Base-by-base conservation (phyloP, 2,329 filamentous ascomycete species). In the Sphaerulina vaccinii region DNA sequence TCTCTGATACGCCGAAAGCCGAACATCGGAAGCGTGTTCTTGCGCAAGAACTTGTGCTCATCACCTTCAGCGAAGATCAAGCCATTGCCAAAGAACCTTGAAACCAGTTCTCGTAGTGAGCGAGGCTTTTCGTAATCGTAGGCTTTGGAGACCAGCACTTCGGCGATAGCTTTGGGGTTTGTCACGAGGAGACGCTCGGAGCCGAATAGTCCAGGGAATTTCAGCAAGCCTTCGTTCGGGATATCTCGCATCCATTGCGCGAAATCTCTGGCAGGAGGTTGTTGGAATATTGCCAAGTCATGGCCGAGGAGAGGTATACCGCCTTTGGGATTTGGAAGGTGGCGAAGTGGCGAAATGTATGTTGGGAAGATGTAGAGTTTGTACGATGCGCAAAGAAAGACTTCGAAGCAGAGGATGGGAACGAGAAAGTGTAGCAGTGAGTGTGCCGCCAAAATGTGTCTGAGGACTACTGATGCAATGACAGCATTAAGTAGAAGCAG, bases 1-100 rank as follows among this genome's bases (percentile, higher is more conserved):
- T 92, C 81, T 66, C 93, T 95, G 67, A 95, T 77, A 63, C 95
- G 88, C 16, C 90, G 81, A 65, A 89, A 95, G 15, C 84, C 79
- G 68, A 96, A 96, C 1, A 89, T 88, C 0, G 90, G 90, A 73
- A 86, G 82, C 15, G 95, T 79, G 52, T 86, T 84, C 67, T 87
- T 90, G 39, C 91, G 80, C 54, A 80, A 75, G 43, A 73, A 73
- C 54, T 71, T 73, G 60, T 81, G 79, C 21, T 71, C 72, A 3
- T 74, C 70, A 1, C 76, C 77, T 57, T 81, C 77, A 0, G 73
- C 73, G 51, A 78, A 67, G 36, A 80, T 71, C 46, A 81, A 55
- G 0, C 78, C 78, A 41, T 77, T 73, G 0, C 77, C 78, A 1
- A 80, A 63, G 16, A 81, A 74, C 1, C 71, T 69, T 0, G 71